Evolutionary conservation across 2,329 filamentous ascomycete species (phyloP), one percentile per base, ranked within the genome.

Genomic region (Penicillium paneum): DNA sequence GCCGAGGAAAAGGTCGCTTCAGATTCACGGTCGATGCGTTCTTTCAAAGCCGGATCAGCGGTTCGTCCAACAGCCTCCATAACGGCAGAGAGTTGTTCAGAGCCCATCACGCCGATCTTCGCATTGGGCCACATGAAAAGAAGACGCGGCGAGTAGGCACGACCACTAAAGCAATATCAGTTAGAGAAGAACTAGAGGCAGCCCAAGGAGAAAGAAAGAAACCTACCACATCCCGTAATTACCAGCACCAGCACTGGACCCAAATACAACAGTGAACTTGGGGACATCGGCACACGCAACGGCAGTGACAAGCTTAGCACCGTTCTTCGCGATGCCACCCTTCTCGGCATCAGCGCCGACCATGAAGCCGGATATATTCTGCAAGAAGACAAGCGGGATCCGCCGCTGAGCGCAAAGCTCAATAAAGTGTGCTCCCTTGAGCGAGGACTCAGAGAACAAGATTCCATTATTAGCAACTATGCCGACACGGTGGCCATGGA

Each of bases 301-400:
- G 8, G 93, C 94, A 3, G 91, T 96, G 28, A 97, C 94, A 17
- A 99, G 84, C 77, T 99, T 97, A 6, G 94, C 94, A 38, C 94
- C 94, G 68, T 97, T 95, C 81, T 97, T 97, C 51, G 94, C 94
- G 64, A 99, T 97, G 12, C 94, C 94, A 49, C 93, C 93, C 51
- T 89, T 88, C 76, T 99, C 94, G 0, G 93, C 91, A 66, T 94
- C 90, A 17, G 85, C 83, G 40, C 94, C 94, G 31, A 99, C 94
- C 94, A 99, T 99, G 82, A 99, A 99, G 40, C 94, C 94, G 6
- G 87, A 88, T 70, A 99, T 97, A 74, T 99, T 97, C 73, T 99
- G 94, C 19, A 99, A 78, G 76, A 97, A 97, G 47, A 97, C 82
- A 10, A 97, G 80, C 1, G 94, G 93, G 53, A 97, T 89, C 50